A percentile compares a stretch with the other conserved stretches of the same genome.
phyloP scores from a whole-genome alignment of 305 asterid genomes.

The Fraxinus nigra region DNA sequence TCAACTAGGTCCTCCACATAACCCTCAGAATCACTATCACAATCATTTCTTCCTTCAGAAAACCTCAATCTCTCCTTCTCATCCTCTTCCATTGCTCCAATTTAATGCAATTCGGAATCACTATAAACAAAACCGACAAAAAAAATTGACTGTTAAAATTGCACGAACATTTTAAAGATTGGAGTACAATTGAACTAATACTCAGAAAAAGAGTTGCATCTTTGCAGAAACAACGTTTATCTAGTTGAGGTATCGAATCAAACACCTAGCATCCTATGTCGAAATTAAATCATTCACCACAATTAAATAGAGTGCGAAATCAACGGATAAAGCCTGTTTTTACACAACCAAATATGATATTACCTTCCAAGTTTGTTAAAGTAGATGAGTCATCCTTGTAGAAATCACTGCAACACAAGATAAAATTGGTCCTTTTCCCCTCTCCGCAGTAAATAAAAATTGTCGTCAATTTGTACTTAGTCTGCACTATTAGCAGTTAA shows the following conservation, averaged over 20 bases:
- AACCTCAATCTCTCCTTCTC: constrained; percentile 27
- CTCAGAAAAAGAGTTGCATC: neutral
- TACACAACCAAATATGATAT: neutral
- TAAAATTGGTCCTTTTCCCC: neutral
- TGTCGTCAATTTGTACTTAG: neutral
- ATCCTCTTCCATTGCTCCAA: constrained; percentile 43
- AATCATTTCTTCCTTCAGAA: constrained; percentile 42
- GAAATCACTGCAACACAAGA: neutral
- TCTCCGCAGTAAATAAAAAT: neutral
- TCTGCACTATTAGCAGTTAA: neutral
- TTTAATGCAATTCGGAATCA: constrained; percentile 12
- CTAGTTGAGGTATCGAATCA: neutral
- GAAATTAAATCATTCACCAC: neutral
- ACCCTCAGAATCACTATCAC: constrained; percentile 49
- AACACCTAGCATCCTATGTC: neutral
- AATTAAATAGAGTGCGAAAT: neutral
- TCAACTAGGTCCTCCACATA: constrained; percentile 46
- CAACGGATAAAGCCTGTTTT: neutral
- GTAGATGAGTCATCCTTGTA: neutral
- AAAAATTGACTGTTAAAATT: neutral
- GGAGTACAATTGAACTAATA: neutral
- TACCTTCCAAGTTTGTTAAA: neutral
- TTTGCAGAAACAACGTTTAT: neutral
- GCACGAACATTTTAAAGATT: neutral
- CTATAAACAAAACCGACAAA: neutral